Evolutionary conservation across 2,329 filamentous ascomycete genomes (phyloP).

Genomic region (Coniochaeta sp.): DNA sequence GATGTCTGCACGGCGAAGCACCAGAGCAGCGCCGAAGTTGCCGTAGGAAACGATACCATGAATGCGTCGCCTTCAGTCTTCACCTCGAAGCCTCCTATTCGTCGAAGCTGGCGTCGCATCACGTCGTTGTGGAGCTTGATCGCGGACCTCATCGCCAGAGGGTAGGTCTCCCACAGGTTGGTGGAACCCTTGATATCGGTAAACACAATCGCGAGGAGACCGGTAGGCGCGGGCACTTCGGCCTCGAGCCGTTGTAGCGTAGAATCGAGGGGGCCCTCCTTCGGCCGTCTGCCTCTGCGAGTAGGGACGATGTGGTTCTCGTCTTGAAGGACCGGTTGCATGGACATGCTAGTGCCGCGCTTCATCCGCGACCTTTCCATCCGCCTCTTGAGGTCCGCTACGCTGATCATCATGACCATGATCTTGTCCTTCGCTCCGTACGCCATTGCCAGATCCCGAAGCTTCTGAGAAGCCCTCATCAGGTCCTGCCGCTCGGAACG

Average conservation of each 20-base stretch:
- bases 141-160: slow-evolving; percentile 89
- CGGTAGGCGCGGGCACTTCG: slow-evolving; percentile 85
- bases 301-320: slow-evolving; percentile 58
- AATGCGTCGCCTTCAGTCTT: slow-evolving; percentile 99
- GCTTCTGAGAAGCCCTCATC: slow-evolving; percentile 91
- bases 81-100: slow-evolving; percentile 95
- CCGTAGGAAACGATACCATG: slow-evolving; percentile 97
- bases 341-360: slow-evolving; percentile 76
- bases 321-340: slow-evolving; percentile 64
- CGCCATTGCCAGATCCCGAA: slow-evolving; percentile 89
- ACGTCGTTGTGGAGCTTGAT: slow-evolving; percentile 98
- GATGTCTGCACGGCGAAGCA: slow-evolving; percentile 89
- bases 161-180: slow-evolving; percentile 89
- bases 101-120: slow-evolving; percentile 85
- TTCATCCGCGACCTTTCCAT: slow-evolving; percentile 64
- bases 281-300: slow-evolving; percentile 58
- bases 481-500: slow-evolving; percentile 79
- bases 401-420: slow-evolving; percentile 98
- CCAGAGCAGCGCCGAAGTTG: slow-evolving; percentile 91
- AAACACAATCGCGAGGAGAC: slow-evolving; percentile 89
- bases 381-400: slow-evolving; percentile 82
- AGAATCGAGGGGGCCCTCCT: slow-evolving; percentile 68
- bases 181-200: slow-evolving; percentile 99
- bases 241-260: slow-evolving; percentile 79
- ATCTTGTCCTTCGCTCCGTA: slow-evolving; percentile 93